Percentiles rank a stretch among this genome's conserved stretches.
Evolutionary conservation across 2,329 filamentous ascomycete species (phyloP).

Genomic region (Fusarium papillatum): DNA sequence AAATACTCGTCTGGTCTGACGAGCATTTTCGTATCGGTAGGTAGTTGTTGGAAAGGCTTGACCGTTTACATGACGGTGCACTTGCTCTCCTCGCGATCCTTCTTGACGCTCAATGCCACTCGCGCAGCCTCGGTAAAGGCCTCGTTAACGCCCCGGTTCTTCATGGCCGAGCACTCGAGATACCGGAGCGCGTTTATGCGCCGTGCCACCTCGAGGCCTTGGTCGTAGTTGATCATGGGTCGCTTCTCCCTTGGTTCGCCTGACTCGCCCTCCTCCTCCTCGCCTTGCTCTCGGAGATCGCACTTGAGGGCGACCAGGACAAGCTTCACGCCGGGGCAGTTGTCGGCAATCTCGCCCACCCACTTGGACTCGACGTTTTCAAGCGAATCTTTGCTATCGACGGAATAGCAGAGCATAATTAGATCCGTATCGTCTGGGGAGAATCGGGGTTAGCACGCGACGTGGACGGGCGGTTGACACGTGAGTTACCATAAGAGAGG

Average conservation of each 20-base stretch:
- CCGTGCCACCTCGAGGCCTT: conserved; percentile 91
- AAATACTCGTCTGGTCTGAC: conserved; percentile 22
- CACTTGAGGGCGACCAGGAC: conserved; percentile 98
- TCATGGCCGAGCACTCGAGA: conserved; percentile 98
- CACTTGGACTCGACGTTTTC: conserved; percentile 99
- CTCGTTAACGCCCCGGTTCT: conserved; percentile 98
- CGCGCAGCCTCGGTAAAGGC: conserved; percentile 98
- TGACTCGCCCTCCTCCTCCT: conserved; percentile 75
- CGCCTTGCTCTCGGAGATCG: conserved; percentile 85
- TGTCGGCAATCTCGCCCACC: conserved; percentile 98
- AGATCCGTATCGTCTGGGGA: conserved; percentile 85
- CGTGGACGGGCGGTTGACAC: background rate
- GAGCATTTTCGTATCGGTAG: conserved; percentile 19
- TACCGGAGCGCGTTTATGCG: conserved; percentile 95
- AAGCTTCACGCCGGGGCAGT: conserved; percentile 95
- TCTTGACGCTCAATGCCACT: conserved; percentile 84
- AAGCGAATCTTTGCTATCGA: conserved; percentile 95
- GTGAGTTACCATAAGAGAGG: conserved; percentile 84
- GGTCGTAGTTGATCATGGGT: conserved; percentile 88
- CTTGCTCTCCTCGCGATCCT: conserved; percentile 73
- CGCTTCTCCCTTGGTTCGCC: conserved; percentile 68
- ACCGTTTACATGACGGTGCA: conserved; percentile 71
- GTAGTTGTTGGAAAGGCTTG: conserved; percentile 1
- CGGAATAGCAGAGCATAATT: conserved; percentile 99
- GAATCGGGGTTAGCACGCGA: conserved; percentile 10